Conservation (phyloP, 2,329 filamentous ascomycete genomes). For the Clarireedia hainanense region DNA sequence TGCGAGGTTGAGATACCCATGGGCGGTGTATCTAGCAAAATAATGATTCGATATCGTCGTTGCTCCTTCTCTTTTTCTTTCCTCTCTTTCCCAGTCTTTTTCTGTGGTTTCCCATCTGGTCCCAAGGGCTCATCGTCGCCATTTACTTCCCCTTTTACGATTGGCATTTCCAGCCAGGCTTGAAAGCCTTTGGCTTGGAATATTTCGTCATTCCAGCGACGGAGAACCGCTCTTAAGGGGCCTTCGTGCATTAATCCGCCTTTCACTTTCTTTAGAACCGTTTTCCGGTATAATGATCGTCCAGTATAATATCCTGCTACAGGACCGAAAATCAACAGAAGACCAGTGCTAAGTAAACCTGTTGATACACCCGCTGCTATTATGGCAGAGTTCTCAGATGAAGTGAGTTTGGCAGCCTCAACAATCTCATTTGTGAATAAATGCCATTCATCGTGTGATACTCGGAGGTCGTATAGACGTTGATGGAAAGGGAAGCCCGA, state of each 20-base stretch:
- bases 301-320: conserved; percentile 19
- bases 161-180: conserved; percentile 21
- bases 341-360: conserved; percentile 13
- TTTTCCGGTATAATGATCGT: conserved; percentile 18
- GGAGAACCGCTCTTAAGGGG: conserved; percentile 13
- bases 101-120: not conserved
- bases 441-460: conserved; percentile 23
- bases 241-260: conserved; percentile 18
- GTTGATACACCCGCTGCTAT: conserved; percentile 21
- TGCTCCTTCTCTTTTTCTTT: conserved; percentile 6
- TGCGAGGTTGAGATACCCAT: not conserved
- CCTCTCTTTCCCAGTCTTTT: not conserved
- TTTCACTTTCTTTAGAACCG: conserved; percentile 17
- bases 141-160: conserved; percentile 9
- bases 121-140: not conserved
- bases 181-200: conserved; percentile 18
- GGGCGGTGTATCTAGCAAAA: conserved; percentile 6
- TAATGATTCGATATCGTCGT: conserved; percentile 13
- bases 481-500: conserved; percentile 23
- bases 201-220: conserved; percentile 16
- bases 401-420: conserved; percentile 16
- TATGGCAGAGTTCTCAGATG: conserved; percentile 17
- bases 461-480: conserved; percentile 11
- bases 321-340: conserved; percentile 19
- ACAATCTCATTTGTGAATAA: conserved; percentile 21